Evolutionary conservation across 495 filamentous ascomycete species (phyloP), one percentile per base, ranked within the genome.

Genomic region (Antarctomyces pellizariae): DNA sequence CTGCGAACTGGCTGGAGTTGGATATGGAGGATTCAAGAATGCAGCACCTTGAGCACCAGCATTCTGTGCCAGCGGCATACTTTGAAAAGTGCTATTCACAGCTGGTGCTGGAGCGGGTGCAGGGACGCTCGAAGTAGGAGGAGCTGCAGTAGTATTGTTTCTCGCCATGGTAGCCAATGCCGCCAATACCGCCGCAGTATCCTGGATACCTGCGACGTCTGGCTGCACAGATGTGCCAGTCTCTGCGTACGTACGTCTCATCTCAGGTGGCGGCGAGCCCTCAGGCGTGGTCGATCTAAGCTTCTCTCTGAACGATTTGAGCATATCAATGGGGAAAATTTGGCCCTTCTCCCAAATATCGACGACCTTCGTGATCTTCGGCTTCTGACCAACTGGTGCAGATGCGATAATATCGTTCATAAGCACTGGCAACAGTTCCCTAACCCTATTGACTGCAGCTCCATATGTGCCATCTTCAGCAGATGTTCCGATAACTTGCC

Each of bases 271-370:
- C 16, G 79, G 79, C 32, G 68, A 76, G 17, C 78, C 79, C 24
- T 66, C 59, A 11, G 79, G 79, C 25, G 79, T 90, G 15, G 78
- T 82, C 11, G 76, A 82, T 46, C 61, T 71, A 44, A 92, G 49
- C 48, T 76, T 86, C 42, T 80, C 62, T 46, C 82, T 90, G 62
- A 92, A 91, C 9, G 65, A 65, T 24, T 62, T 60, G 41, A 97
- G 63, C 71, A 91, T 74, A 17, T 67, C 44, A 12, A 65, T 45
- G 14, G 84, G 83, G 50, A 97, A 95, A 15, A 82, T 95, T 42
- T 68, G 67, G 30, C 78, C 80, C 35, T 83, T 82, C 45, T 95
- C 84, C 86, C 86, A 97, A 42, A 97, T 97, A 46, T 90, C 80
- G 53, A 93, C 57, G 42, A 95, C 67, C 47, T 93, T 92, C 49